Base-by-base conservation (phyloP, 495 filamentous ascomycete species). In the Talaromyces stipitatus region DNA sequence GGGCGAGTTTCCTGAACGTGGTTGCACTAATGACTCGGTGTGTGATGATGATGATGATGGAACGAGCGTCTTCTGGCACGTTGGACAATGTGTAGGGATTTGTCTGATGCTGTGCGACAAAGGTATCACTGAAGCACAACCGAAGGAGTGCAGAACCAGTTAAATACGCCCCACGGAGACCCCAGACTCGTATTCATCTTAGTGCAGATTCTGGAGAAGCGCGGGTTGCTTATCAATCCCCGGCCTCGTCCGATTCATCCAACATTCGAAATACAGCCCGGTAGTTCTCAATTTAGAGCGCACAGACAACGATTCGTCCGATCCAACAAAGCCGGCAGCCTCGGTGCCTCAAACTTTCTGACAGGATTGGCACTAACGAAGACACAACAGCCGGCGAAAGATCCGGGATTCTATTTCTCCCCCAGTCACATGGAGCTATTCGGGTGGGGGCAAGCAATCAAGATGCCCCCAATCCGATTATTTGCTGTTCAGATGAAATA, bases 141-240 rank as follows among this genome's bases (percentile, higher is more conserved):
- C 43, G 20, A 47, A 26, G 20, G 4, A 11, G 16, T 48, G 11
- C 2, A 18, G 16, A 16, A 14, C 45, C 20, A 48, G 24, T 12
- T 48, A 48, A 48, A 48, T 48, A 26, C 45, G 23, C 45, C 20
- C 45, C 3, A 48, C 45, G 45, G 45, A 48, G 45, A 48, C 45
- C 18, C 43, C 9, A 3, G 8, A 10, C 45, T 48, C 24, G 45
- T 23, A 48, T 48, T 48, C 45, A 6, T 24, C 14, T 48, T 4
- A 27, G 45, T 26, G 30, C 7, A 33, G 30, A 33, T 33, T 12
- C 30, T 33, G 24, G 24, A 48, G 24, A 48, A 48, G 45, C 20
- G 14, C 20, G 2, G 12, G 24, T 26, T 6, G 16, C 22, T 48
- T 48, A 12, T 48, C 24, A 11, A 11, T 18, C 45, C n/a, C 0